Evolutionary conservation across 2,329 filamentous ascomycete species (phyloP), one percentile per base, ranked within the genome.

Genomic region (Claviceps sp.): DNA sequence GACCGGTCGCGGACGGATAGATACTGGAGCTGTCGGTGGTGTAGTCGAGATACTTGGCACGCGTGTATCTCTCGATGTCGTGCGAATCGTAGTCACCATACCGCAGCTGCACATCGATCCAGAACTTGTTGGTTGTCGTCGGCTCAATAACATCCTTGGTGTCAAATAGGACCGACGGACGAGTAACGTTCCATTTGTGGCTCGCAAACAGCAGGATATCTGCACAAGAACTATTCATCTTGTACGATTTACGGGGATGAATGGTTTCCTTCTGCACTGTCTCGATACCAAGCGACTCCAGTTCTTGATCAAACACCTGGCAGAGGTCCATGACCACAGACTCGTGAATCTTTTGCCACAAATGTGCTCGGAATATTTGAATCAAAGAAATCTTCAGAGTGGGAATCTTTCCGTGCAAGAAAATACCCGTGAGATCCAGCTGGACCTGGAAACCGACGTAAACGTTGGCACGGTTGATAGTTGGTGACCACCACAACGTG

Each of bases 291-390:
- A 98, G 75, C 37, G 93, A 89, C 67, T 98, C 93, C 44, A 98
- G 73, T 66, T 98, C 93, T 64, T 97, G 91, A 59, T 98, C 93
- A 60, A 98, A 95, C 14, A 98, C 93, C 65, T 98, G 94, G 61
- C 93, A 97, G 63, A 98, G 70, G 75, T 98, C 93, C 93, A 98
- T 98, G 37, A 96, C 91, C 0, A 97, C 90, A 1, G 87, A 94
- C 69, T 98, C 93, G 69, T 98, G 94, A 47, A 98, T 97, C 76
- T 98, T 98, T 68, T 98, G 93, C 93, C 93, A 98, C 75, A 98
- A 83, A 80, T 98, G 93, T 50, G 94, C 93, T 66, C 93, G 85
- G 86, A 98, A 98, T 61, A 98, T 98, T 66, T 98, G 93, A 55
- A 98, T 98, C 51, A 98, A 74, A 0, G 90, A 96, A 56, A 98